Evolutionary conservation across 2,329 filamentous ascomycete genomes (phyloP), one percentile per base, ranked within the genome.

Genomic region (Talaromyces amestolkiae): DNA sequence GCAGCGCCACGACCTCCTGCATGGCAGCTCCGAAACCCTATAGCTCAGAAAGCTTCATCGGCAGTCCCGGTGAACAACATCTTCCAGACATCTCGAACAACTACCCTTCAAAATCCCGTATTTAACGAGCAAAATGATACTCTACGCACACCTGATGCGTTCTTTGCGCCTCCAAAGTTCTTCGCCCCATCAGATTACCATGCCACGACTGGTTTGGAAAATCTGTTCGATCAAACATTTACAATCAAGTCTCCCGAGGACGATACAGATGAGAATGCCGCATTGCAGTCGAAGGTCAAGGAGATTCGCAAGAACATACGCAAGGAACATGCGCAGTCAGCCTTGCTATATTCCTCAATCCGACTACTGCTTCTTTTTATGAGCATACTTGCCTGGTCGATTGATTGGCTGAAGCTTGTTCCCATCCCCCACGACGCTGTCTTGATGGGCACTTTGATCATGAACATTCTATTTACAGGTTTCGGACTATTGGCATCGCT

Each of bases 141-240:
- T 59, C 7, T 39, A 27, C 47, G 63, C 15, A 65, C 68, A 31
- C 60, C 71, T 17, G 74, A 76, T 62, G 66, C 71, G 24, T 69
- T 77, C 2, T 80, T 83, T 66, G 77, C 78, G n/a, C 74, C 76
- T 6, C 81, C 81, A 3, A 80, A 70, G 49, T 82, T 83, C 70
- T 83, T 83, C 61, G 78, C 79, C 4, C 71, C 69, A 45, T 73
- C 75, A 65, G 79, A 81, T 65, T 72, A 76, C 67, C 71, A 72
- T 54, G 74, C 76, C 22, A 78, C 80, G 31, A 83, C 81, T 31
- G 81, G 81, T 8, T 69, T 83, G 11, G 81, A 83, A 69, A 76
- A 71, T 47, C 69, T 83, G 27, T 82, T 83, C 70, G 78, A 81
- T 58, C 73, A 73, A 33, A 75, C 80, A 3, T 83, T 83, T 64